These are phyloP conservation scores for Fallopia convolvulus DNA, from an alignment of 148 eudicot species.

Conservation along the genomic window DNA sequence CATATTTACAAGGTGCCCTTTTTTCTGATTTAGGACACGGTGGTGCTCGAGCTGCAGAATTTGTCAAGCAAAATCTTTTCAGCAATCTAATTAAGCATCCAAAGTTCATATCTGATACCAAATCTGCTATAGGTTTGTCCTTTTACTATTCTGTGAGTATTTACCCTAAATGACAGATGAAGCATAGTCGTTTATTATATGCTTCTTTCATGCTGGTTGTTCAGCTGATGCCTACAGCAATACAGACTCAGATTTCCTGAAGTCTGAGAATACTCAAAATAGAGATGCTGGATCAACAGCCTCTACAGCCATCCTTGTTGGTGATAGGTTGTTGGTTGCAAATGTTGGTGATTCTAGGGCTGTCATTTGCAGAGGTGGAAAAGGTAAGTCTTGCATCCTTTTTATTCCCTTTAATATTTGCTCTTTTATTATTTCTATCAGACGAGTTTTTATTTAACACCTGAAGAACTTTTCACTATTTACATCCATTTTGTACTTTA, in stretches of 20 bases:
- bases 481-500: not conserved
- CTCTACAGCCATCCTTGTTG: slow-evolving; percentile 97
- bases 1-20: not conserved
- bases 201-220: slow-evolving; percentile 6
- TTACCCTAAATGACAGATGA: not conserved
- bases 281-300: slow-evolving; percentile 98
- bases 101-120: slow-evolving; percentile 92
- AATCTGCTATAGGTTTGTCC: slow-evolving; percentile 77
- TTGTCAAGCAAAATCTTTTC: slow-evolving; percentile 86
- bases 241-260: slow-evolving; percentile 86
- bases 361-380: slow-evolving; percentile 87
- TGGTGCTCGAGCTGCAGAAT: slow-evolving; percentile 97
- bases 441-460: not conserved
- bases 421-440: not conserved
- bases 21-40: slow-evolving; percentile 62
- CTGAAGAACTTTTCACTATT: not conserved
- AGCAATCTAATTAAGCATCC: slow-evolving; percentile 88
- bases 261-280: slow-evolving; percentile 78
- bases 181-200: not conserved
- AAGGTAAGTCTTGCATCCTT: slow-evolving; percentile 34
- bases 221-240: slow-evolving; percentile 91
- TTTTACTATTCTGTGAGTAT: not conserved
- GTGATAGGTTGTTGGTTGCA: slow-evolving; percentile 86
- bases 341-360: slow-evolving; percentile 99
- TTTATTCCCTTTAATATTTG: not conserved